Evolutionary conservation across 805 yeast species (phyloP).

Genomic region (Kurtzmaniella fragi): DNA sequence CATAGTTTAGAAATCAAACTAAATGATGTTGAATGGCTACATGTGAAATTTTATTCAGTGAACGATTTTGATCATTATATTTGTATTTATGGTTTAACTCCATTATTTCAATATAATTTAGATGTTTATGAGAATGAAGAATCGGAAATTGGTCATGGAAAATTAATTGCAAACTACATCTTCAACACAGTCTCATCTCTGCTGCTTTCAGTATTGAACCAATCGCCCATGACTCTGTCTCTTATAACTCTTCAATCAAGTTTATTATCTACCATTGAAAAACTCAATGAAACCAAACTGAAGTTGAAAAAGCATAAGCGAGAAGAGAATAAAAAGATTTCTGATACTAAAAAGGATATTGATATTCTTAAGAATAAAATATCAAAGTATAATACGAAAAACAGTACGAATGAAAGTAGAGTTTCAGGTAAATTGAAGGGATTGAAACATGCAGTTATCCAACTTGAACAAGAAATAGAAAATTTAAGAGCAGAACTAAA

Average conservation of each 20-base stretch:
- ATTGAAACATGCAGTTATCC: conserved; percentile 33
- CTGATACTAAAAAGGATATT: conserved; percentile 28
- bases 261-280: conserved; percentile 25
- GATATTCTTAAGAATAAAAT: conserved; percentile 27
- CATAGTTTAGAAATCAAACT: conserved; percentile 16
- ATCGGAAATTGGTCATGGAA: background rate
- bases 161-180: conserved; percentile 10
- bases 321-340: conserved; percentile 31
- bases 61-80: conserved; percentile 13
- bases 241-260: conserved; percentile 28
- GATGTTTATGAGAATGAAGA: conserved; percentile 16
- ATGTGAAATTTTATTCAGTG: conserved; percentile 12
- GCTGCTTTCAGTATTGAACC: conserved; percentile 16
- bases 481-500: conserved; percentile 15
- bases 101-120: conserved; percentile 32
- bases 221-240: conserved; percentile 23
- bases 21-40: conserved; percentile 32
- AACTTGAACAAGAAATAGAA: conserved; percentile 31
- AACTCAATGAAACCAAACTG: conserved; percentile 16
- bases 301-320: conserved; percentile 28
- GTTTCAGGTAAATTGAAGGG: conserved; percentile 34
- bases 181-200: conserved; percentile 25
- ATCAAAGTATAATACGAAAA: conserved; percentile 21
- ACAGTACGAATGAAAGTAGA: conserved; percentile 22
- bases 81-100: conserved; percentile 31